Evolutionary conservation across 176 grass and related monocot species (phyloP).

Genomic region (Eremochloa ophiuroides): DNA sequence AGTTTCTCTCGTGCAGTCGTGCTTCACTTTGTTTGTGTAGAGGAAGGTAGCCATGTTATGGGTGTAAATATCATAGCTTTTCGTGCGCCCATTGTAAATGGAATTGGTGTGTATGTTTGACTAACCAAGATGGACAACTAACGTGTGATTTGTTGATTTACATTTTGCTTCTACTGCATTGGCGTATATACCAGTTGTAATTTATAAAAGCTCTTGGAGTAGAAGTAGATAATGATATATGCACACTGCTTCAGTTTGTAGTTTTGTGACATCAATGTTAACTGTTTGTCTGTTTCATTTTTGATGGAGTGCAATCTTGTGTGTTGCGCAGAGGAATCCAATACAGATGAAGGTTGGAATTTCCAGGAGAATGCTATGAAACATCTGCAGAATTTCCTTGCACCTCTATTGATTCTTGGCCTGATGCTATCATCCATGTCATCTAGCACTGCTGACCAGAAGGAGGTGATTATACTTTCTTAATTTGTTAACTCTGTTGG

Average conservation of each 20-base stretch:
- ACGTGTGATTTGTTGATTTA: not conserved
- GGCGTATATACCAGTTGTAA: not conserved
- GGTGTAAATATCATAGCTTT: not conserved
- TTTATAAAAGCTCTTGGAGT: not conserved
- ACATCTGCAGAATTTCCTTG: constrained; percentile 56
- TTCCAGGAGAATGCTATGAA: constrained; percentile 55
- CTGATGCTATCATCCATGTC: constrained; percentile 63
- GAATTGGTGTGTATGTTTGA: not conserved
- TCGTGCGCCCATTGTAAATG: not conserved
- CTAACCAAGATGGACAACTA: not conserved
- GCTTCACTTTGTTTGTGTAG: not conserved
- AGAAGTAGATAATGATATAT: not conserved
- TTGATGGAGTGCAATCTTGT: not conserved
- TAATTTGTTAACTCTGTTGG: not conserved
- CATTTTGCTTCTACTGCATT: not conserved
- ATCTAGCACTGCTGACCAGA: constrained; percentile 55
- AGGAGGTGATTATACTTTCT: constrained; percentile 48
- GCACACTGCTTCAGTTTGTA: not conserved
- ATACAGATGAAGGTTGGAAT: constrained; percentile 59
- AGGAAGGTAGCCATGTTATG: not conserved
- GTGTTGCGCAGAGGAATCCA: constrained; percentile 58
- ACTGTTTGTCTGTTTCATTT: not conserved
- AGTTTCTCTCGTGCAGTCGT: not conserved
- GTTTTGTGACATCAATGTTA: not conserved
- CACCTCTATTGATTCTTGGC: constrained; percentile 60